Evolutionary conservation across 2,329 filamentous ascomycete genomes (phyloP).

Genomic region (Conoideocrella luteorostrata): DNA sequence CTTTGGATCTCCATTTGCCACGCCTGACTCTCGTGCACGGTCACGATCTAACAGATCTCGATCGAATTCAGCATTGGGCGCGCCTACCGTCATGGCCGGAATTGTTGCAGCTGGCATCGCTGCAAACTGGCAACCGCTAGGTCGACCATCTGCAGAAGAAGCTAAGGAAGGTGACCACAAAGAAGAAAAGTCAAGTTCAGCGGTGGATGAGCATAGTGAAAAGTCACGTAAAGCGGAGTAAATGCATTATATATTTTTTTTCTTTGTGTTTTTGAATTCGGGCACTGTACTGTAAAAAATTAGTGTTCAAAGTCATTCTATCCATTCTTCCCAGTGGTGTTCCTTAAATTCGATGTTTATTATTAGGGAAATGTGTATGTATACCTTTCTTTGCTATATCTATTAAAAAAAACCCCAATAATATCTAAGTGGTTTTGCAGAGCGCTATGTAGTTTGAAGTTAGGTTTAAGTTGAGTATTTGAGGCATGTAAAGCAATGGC

Average conservation of each 20-base stretch:
- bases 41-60: conserved; percentile 61
- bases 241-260: conserved; percentile 8
- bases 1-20: conserved; percentile 42
- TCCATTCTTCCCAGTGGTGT: too few species aligned
- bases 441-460: too few species aligned
- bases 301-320: too few species aligned
- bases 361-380: too few species aligned
- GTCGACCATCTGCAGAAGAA: conserved; percentile 32
- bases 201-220: conserved; percentile 11
- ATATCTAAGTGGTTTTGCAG: too few species aligned
- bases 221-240: conserved; percentile 21
- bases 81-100: conserved; percentile 75
- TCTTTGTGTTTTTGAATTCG: too few species aligned
- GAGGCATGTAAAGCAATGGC: too few species aligned
- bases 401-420: too few species aligned
- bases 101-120: conserved; percentile 72
- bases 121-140: conserved; percentile 69
- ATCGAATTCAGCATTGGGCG: conserved; percentile 65
- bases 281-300: too few species aligned
- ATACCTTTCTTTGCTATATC: too few species aligned
- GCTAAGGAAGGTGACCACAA: conserved; percentile 12
- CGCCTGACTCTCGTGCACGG: conserved; percentile 55
- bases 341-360: too few species aligned
- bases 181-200: conserved; percentile 12
- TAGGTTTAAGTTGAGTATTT: too few species aligned